These are phyloP conservation scores for Helichrysum umbraculigerum DNA, from an alignment of 129 eudicot species.

Conservation along the genomic window DNA sequence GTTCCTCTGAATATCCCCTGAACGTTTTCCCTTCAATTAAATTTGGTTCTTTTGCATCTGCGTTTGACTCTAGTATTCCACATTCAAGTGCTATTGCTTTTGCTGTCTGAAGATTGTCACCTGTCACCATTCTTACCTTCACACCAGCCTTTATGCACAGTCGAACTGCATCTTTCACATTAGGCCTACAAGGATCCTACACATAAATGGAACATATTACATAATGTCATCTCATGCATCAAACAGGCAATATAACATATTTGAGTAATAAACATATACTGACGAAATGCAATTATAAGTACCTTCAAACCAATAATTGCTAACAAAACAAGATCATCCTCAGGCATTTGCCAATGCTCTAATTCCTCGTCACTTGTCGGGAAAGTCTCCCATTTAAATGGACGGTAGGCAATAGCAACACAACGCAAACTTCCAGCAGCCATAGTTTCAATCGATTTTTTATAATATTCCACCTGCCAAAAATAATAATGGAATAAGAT, in stretches of 20 bases:
- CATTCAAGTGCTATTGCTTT: conserved; percentile 94
- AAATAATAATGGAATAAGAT: neutral
- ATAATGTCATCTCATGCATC: neutral
- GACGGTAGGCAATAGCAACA: conserved; percentile 81
- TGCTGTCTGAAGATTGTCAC: conserved; percentile 94
- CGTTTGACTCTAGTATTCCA: conserved; percentile 79
- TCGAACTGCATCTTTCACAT: conserved; percentile 79
- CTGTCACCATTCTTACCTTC: conserved; percentile 98
- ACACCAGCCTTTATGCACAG: conserved; percentile 83
- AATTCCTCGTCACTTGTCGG: conserved; percentile 72
- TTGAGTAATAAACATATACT: neutral
- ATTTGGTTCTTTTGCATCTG: conserved; percentile 75
- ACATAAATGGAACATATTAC: neutral
- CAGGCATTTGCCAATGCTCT: conserved; percentile 73
- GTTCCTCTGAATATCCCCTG: conserved; percentile 55
- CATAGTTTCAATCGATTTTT: conserved; percentile 74
- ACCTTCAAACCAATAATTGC: conserved; percentile 93
- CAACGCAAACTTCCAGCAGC: conserved; percentile 86
- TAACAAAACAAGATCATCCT: conserved; percentile 73
- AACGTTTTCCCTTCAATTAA: conserved; percentile 87
- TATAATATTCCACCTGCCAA: conserved; percentile 50
- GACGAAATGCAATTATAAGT: neutral
- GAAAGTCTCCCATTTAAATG: conserved; percentile 45
- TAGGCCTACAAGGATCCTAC: conserved; percentile 96
- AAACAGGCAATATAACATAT: neutral